Percentiles rank a stretch among this genome's conserved stretches.
Conservation (phyloP, 73 alveolate species). For the Symbiodinium natans region DNA sequence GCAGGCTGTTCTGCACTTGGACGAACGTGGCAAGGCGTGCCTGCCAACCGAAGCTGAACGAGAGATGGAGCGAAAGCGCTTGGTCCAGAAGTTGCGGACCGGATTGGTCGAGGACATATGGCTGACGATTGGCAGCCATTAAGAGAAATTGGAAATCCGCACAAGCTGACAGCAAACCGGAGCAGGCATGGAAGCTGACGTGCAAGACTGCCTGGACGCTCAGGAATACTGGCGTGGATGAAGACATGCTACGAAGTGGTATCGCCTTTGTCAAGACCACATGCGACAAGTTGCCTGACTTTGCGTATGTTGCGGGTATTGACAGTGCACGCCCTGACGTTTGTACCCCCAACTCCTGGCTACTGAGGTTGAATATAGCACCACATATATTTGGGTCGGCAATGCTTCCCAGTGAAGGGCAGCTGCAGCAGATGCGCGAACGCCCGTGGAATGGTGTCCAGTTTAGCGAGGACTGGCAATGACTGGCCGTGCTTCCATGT, state of each 20-base stretch:
- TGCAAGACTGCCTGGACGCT: too few relatives aligned
- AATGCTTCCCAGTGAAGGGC: constrained; percentile 56
- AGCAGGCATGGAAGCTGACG: too few relatives aligned
- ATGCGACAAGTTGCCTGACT: background rate
- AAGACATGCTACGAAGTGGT: constrained; percentile 52
- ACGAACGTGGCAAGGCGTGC: constrained; percentile 22
- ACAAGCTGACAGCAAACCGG: background rate
- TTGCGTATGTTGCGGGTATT: background rate
- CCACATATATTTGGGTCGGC: constrained; percentile 40
- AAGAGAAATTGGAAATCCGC: background rate
- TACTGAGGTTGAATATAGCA: constrained; percentile 13
- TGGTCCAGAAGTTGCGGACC: constrained; percentile 63
- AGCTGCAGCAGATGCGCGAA: constrained; percentile 88
- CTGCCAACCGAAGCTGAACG: constrained; percentile 61
- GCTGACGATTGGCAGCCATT: constrained; percentile 26
- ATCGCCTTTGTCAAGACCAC: constrained; percentile 36
- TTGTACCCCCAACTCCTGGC: background rate
- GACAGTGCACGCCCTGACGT: background rate
- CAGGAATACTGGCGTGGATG: constrained; percentile 84
- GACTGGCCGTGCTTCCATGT: too few relatives aligned
- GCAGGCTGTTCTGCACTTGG: too few relatives aligned
- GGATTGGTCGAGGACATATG: constrained; percentile 72
- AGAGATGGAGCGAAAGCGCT: constrained; percentile 54
- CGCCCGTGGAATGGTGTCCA: constrained; percentile 92
- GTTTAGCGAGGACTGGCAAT: constrained; percentile 42